These are phyloP conservation scores for Albizia julibrissin DNA, from an alignment of 306 rosid genomes.

Conservation along the genomic window DNA sequence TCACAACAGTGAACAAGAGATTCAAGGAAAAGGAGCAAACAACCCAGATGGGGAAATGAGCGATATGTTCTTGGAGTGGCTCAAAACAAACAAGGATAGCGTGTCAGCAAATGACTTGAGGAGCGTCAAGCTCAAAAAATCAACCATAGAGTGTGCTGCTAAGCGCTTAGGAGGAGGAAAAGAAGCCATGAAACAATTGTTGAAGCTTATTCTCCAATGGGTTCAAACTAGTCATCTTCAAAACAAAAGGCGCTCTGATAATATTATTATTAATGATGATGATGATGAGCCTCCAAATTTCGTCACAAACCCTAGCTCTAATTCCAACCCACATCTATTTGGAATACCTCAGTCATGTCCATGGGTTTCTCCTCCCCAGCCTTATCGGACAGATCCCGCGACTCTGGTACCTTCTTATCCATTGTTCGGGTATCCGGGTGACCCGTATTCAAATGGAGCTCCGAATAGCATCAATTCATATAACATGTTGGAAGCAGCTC, in stretches of 20 bases:
- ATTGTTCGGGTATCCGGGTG: slow-evolving; percentile 55
- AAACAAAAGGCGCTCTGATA: slow-evolving; percentile 39
- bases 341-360: slow-evolving; percentile 12
- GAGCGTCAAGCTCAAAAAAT: slow-evolving; percentile 73
- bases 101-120: slow-evolving; percentile 91
- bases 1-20: slow-evolving; percentile 14
- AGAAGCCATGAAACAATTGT: slow-evolving; percentile 87
- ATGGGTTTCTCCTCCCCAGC: slow-evolving; percentile 46
- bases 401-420: slow-evolving; percentile 34
- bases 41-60: slow-evolving; percentile 65
- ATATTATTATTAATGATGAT: too few species aligned
- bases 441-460: slow-evolving; percentile 41
- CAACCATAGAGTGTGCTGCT: slow-evolving; percentile 85
- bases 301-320: slow-evolving; percentile 35
- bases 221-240: slow-evolving; percentile 90
- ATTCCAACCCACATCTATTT: slow-evolving; percentile 29
- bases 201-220: slow-evolving; percentile 93
- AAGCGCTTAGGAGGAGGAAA: slow-evolving; percentile 86
- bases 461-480: slow-evolving; percentile 32
- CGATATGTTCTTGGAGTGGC: slow-evolving; percentile 89
- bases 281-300: slow-evolving; percentile 12
- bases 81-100: slow-evolving; percentile 68
- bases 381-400: slow-evolving; percentile 37
- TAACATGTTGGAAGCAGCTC: slow-evolving; percentile 56
- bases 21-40: slow-evolving; percentile 11